These are phyloP conservation scores for Pseudogymnoascus sp. DNA, from an alignment of 2,329 filamentous ascomycete genomes.

Conservation along the genomic window DNA sequence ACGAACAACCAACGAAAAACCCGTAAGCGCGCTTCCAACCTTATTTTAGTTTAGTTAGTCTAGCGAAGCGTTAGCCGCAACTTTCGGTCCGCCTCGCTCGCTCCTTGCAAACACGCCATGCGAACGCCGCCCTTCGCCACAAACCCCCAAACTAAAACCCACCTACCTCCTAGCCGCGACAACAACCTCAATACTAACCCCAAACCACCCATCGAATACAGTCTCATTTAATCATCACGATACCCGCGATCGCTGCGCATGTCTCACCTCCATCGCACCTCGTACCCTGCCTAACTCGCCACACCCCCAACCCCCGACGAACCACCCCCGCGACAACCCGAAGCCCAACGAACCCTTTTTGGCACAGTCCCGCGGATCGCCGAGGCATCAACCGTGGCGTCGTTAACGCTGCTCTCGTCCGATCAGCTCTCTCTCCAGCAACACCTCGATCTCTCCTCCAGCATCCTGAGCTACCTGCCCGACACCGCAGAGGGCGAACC, in stretches of 20 bases:
- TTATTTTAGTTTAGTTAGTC: conserved; percentile 3
- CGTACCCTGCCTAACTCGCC: background rate
- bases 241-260: background rate
- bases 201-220: background rate
- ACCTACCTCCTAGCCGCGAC: background rate
- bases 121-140: conserved; percentile 1
- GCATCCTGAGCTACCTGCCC: conserved; percentile 41
- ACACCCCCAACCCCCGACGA: background rate
- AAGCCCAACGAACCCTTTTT: conserved; percentile 2
- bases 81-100: background rate
- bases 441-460: conserved; percentile 47
- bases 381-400: conserved; percentile 23
- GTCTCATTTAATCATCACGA: background rate
- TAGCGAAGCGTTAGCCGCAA: background rate
- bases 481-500: conserved; percentile 44
- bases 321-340: background rate
- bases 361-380: background rate
- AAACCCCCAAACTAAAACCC: background rate
- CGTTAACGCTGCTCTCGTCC: conserved; percentile 15
- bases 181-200: background rate
- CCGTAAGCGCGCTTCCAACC: background rate
- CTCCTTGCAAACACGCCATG: background rate
- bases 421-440: conserved; percentile 48
- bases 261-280: conserved; percentile 2
- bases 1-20: background rate